Conservation (phyloP, 768 basidiomycete species). For the Leccinum subgranulosum region DNA sequence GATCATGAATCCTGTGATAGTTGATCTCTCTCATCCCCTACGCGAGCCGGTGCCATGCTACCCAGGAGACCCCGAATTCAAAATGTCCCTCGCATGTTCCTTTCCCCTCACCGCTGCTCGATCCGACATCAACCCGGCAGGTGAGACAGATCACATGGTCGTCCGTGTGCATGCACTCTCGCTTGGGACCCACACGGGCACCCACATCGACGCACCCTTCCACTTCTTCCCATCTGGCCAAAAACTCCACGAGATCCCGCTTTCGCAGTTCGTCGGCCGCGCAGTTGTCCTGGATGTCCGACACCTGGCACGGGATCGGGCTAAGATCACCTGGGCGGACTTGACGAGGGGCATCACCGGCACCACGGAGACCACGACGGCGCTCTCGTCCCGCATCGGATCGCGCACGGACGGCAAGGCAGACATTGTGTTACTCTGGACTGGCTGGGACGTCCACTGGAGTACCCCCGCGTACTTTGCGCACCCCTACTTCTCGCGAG, state of each 20-base stretch:
- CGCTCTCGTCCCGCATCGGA: slow-evolving; percentile 17
- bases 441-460: slow-evolving; percentile 67
- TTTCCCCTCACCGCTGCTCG: slow-evolving; percentile 5
- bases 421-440: slow-evolving; percentile 54
- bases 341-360: neutral
- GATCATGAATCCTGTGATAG: slow-evolving; percentile 28
- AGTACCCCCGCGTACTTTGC: slow-evolving; percentile 46
- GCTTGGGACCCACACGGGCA: slow-evolving; percentile 70
- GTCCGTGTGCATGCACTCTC: slow-evolving; percentile 38
- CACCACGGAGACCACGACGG: neutral
- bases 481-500: slow-evolving; percentile 62
- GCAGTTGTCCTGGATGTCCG: slow-evolving; percentile 55
- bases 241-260: slow-evolving; percentile 56
- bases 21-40: slow-evolving; percentile 24
- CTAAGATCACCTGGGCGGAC: slow-evolving; percentile 53
- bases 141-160: slow-evolving; percentile 3
- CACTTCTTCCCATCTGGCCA: slow-evolving; percentile 62
- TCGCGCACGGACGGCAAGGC: slow-evolving; percentile 25
- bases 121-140: slow-evolving; percentile 14
- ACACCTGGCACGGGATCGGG: slow-evolving; percentile 36
- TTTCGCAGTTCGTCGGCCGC: slow-evolving; percentile 52
- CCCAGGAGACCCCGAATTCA: slow-evolving; percentile 27
- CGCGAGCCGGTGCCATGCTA: slow-evolving; percentile 23
- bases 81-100: slow-evolving; percentile 20
- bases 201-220: slow-evolving; percentile 76